Evolutionary conservation across 2,329 filamentous ascomycete species (phyloP).

Genomic region (Beauveria caledonica): DNA sequence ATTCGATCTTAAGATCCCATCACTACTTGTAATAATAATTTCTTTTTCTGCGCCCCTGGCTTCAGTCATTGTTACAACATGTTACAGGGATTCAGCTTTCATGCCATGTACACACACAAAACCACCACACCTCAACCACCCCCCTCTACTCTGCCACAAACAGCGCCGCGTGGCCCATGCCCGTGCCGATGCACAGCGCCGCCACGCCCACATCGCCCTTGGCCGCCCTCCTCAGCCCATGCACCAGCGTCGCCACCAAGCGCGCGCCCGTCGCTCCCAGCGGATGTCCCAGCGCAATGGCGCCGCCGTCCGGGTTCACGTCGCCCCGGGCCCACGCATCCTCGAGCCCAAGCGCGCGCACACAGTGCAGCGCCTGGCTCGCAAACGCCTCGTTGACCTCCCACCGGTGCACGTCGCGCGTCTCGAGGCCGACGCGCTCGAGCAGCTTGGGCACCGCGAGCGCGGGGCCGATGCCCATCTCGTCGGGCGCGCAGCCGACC

Average conservation of each 20-base stretch:
- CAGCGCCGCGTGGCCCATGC: conserved; percentile 67
- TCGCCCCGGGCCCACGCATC: conserved; percentile 52
- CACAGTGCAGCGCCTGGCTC: conserved; percentile 59
- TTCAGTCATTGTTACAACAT: background rate
- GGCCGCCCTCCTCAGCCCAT: conserved; percentile 54
- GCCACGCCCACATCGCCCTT: conserved; percentile 74
- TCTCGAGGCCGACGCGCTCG: conserved; percentile 55
- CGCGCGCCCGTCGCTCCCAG: conserved; percentile 81
- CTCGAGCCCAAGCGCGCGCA: conserved; percentile 61
- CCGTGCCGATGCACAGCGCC: conserved; percentile 82
- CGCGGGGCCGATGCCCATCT: conserved; percentile 90
- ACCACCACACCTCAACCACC: conserved; percentile 16
- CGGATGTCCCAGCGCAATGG: conserved; percentile 89
- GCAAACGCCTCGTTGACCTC: conserved; percentile 86
- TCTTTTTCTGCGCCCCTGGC: background rate
- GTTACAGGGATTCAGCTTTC: background rate
- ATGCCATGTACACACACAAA: background rate
- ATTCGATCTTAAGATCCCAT: background rate
- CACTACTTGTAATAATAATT: background rate
- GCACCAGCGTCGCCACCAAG: conserved; percentile 63
- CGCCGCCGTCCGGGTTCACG: conserved; percentile 88
- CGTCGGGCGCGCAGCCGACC: conserved; percentile 74
- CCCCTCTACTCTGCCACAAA: conserved; percentile 54
- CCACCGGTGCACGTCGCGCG: conserved; percentile 71
- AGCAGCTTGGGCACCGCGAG: conserved; percentile 78